These are phyloP conservation scores for Sporothrix mexicana DNA, from an alignment of 2,329 filamentous ascomycete species.

Conservation along the genomic window DNA sequence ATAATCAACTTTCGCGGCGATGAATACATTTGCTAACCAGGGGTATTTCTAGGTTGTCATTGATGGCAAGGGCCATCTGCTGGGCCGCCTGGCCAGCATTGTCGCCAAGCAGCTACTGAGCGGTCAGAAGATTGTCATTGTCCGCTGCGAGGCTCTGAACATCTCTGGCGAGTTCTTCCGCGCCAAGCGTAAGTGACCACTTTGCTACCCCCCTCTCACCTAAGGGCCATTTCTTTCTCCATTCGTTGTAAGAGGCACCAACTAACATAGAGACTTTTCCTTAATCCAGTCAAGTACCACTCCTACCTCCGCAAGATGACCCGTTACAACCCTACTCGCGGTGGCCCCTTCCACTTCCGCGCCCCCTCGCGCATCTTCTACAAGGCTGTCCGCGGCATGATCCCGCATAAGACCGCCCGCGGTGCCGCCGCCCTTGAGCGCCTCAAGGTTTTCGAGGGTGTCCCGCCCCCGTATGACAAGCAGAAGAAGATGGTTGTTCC, in stretches of 20 bases:
- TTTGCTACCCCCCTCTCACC: neutral
- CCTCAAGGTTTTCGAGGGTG: conserved; percentile 99
- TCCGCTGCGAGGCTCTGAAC: conserved; percentile 99
- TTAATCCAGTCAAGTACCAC: conserved; percentile 91
- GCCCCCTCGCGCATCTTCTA: conserved; percentile 99
- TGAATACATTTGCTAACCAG: conserved; percentile 28
- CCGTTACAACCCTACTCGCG: conserved; percentile 98
- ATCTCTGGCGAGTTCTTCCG: conserved; percentile 99
- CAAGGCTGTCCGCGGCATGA: conserved; percentile 99
- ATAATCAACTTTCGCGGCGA: neutral
- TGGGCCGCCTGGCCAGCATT: conserved; percentile 97
- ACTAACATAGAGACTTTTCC: neutral
- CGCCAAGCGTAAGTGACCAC: conserved; percentile 89
- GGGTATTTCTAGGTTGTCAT: conserved; percentile 79
- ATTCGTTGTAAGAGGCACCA: too few species aligned
- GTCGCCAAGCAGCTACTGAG: conserved; percentile 99
- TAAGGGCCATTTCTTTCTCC: too few species aligned
- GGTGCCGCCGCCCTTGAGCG: conserved; percentile 96
- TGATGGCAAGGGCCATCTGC: conserved; percentile 99
- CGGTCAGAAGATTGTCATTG: conserved; percentile 99
- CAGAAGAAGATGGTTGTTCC: conserved; percentile 99
- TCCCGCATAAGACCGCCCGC: conserved; percentile 99
- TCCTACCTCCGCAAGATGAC: conserved; percentile 99
- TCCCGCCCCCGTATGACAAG: conserved; percentile 98
- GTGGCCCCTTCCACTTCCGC: conserved; percentile 99